phyloP scores from a whole-genome alignment of 352 stramenopile genomes.

The Phytophthora ramorum region DNA sequence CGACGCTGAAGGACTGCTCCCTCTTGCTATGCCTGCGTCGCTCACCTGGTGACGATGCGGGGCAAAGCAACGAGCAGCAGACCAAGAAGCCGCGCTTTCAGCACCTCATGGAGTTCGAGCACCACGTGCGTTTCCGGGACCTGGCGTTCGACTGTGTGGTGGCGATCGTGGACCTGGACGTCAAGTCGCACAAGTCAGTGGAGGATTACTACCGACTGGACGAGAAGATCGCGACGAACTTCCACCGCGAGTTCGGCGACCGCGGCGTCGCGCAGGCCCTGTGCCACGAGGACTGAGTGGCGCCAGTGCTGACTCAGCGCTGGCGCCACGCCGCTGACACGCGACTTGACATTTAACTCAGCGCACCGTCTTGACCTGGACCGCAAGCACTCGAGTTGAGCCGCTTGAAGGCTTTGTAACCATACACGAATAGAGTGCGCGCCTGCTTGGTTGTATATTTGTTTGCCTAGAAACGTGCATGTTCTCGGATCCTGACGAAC shows the following conservation, averaged over 20 bases:
- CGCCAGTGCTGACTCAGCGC: conserved; percentile 1
- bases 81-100: conserved; percentile 46
- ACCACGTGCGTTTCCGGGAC: conserved; percentile 65
- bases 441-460: conserved; percentile 9
- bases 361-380: background rate
- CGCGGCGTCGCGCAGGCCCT: conserved; percentile 35
- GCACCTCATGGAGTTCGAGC: conserved; percentile 74
- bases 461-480: background rate
- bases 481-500: conserved; percentile 17
- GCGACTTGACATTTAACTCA: conserved; percentile 27
- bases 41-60: conserved; percentile 34
- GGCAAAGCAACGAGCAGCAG: conserved; percentile 10
- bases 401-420: conserved; percentile 4
- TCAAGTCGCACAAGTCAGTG: conserved; percentile 90
- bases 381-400: background rate
- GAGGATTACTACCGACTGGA: conserved; percentile 84
- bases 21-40: conserved; percentile 76
- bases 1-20: conserved; percentile 88
- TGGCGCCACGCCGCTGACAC: no score
- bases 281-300: conserved; percentile 49
- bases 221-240: conserved; percentile 79
- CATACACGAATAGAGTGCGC: conserved; percentile 22
- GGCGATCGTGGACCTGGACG: conserved; percentile 86
- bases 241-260: conserved; percentile 50
- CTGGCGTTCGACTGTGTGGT: conserved; percentile 82